A percentile compares a stretch with the other conserved stretches of the same genome.
phyloP scores from a whole-genome alignment of 495 filamentous ascomycete genomes.

The Penicillium salamii region DNA sequence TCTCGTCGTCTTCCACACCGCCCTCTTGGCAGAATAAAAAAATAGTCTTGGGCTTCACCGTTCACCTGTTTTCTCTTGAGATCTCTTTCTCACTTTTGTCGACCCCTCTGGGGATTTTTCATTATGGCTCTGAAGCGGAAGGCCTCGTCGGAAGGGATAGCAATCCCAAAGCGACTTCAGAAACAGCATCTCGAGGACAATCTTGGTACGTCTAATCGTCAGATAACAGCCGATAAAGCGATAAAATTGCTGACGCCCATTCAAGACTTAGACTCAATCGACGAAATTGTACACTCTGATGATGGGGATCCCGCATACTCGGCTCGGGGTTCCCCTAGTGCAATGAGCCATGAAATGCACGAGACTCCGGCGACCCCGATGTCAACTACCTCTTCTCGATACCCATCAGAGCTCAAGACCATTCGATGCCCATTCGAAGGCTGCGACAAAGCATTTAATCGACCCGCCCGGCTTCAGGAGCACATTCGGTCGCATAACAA shows the following conservation, averaged over 20 bases:
- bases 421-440: conserved; percentile 64
- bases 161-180: conserved; percentile 27
- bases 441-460: conserved; percentile 82
- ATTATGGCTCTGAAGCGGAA: conserved; percentile 33
- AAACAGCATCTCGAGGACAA: conserved; percentile 24
- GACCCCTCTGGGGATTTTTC: neutral
- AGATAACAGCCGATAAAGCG: conserved; percentile 3
- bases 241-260: conserved; percentile 6
- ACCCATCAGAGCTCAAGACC: conserved; percentile 70
- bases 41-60: neutral
- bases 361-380: conserved; percentile 51
- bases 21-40: conserved; percentile 8
- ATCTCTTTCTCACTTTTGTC: neutral
- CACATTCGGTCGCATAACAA: conserved; percentile 79
- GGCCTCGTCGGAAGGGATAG: conserved; percentile 19
- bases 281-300: conserved; percentile 40
- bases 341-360: conserved; percentile 35
- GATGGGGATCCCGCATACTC: conserved; percentile 38
- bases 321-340: conserved; percentile 26
- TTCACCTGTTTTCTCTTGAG: neutral
- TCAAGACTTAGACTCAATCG: conserved; percentile 35
- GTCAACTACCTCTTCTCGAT: conserved; percentile 53
- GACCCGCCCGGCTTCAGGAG: conserved; percentile 72
- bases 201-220: conserved; percentile 24
- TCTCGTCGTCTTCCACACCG: conserved; percentile 5